phyloP scores from a whole-genome alignment of 2,329 filamentous ascomycete species.

The Alternaria postmessia region DNA sequence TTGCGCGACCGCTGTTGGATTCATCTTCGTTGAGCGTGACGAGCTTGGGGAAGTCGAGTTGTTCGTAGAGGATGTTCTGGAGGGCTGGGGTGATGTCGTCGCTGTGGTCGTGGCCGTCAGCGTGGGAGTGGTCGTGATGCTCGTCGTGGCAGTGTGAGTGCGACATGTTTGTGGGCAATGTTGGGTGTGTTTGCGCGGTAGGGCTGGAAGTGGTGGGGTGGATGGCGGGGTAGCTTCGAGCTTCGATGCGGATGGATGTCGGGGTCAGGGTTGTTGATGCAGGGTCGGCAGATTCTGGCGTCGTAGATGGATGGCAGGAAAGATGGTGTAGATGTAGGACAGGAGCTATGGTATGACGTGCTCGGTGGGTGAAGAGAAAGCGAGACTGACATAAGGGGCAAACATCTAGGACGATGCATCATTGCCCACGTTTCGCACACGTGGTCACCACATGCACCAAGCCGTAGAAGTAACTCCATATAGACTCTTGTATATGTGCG shows the following conservation, averaged over 20 bases:
- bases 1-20: slow-evolving; percentile 71
- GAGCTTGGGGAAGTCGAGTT: slow-evolving; percentile 88
- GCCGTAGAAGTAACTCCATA: neutral
- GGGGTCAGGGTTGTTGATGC: too few species aligned
- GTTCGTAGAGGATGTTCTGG: slow-evolving; percentile 88
- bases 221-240: slow-evolving; percentile 44
- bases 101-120: slow-evolving; percentile 75
- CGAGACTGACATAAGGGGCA: slow-evolving; percentile 13
- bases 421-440: slow-evolving; percentile 19
- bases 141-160: slow-evolving; percentile 35
- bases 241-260: neutral
- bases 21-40: slow-evolving; percentile 82
- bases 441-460: slow-evolving; percentile 23
- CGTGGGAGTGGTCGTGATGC: slow-evolving; percentile 41
- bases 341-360: slow-evolving; percentile 11
- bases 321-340: neutral
- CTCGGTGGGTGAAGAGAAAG: neutral
- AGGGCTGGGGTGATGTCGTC: slow-evolving; percentile 93
- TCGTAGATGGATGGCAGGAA: neutral
- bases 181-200: slow-evolving; percentile 14
- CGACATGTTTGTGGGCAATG: slow-evolving; percentile 13
- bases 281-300: neutral
- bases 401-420: slow-evolving; percentile 16
- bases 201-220: slow-evolving; percentile 6
- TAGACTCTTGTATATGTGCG: neutral